phyloP scores from a whole-genome alignment of 2,329 filamentous ascomycete genomes.

The Hypoxylon sp. region DNA sequence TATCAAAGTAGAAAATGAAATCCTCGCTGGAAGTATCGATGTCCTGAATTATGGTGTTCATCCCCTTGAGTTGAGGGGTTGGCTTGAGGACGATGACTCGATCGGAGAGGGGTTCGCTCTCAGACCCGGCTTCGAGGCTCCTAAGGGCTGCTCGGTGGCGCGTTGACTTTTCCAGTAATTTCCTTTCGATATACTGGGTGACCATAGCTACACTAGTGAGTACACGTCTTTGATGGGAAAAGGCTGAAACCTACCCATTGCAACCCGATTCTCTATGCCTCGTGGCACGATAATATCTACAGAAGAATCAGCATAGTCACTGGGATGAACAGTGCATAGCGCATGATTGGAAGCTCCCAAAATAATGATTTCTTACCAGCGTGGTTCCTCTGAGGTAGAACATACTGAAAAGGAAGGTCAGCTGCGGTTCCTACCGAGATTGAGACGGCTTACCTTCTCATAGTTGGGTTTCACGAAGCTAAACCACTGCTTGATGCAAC shows the following conservation, averaged over 20 bases:
- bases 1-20: conserved; percentile 98
- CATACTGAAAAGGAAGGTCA: conserved; percentile 68
- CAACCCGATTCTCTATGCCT: conserved; percentile 94
- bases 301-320: conserved; percentile 15
- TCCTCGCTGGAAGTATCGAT: conserved; percentile 85
- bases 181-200: conserved; percentile 90
- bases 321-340: conserved; percentile 33
- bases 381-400: conserved; percentile 90
- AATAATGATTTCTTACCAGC: conserved; percentile 69
- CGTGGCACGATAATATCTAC: conserved; percentile 92
- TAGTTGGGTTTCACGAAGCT: conserved; percentile 97
- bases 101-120: conserved; percentile 79
- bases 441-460: conserved; percentile 70
- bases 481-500: conserved; percentile 99
- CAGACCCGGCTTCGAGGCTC: conserved; percentile 79
- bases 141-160: conserved; percentile 85
- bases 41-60: conserved; percentile 92
- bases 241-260: conserved; percentile 73
- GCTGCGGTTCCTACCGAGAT: conserved; percentile 7
- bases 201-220: conserved; percentile 78
- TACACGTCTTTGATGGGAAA: not conserved
- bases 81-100: conserved; percentile 82
- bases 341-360: not conserved
- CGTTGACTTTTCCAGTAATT: conserved; percentile 86
- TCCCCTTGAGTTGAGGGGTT: conserved; percentile 85